These are phyloP conservation scores for Amanita brunnescens DNA, from an alignment of 768 basidiomycete species.

Conservation along the genomic window DNA sequence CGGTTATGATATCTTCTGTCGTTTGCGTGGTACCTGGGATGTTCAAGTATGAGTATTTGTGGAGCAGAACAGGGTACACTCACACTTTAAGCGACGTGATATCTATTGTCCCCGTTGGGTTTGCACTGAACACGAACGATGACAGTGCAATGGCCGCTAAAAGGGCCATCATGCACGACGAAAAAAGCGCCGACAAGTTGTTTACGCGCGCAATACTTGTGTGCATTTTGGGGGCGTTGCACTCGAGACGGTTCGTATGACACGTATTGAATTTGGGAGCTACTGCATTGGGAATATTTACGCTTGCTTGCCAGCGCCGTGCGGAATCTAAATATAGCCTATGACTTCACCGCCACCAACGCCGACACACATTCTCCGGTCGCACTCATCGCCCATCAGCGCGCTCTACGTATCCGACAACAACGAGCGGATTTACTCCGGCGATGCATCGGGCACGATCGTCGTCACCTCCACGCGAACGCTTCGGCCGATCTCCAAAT, in stretches of 20 bases:
- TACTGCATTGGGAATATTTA: not conserved
- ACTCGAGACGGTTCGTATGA: not conserved
- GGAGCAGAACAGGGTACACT: slow-evolving; percentile 17
- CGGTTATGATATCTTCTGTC: slow-evolving; percentile 46
- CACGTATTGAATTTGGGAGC: slow-evolving; percentile 4
- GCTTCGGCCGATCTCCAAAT: slow-evolving; percentile 62
- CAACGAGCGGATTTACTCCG: slow-evolving; percentile 81
- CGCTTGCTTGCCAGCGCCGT: no score
- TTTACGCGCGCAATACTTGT: slow-evolving; percentile 62
- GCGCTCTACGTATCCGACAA: slow-evolving; percentile 56
- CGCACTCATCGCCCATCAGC: slow-evolving; percentile 57
- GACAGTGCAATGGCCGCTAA: slow-evolving; percentile 66
- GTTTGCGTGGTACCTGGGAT: slow-evolving; percentile 35
- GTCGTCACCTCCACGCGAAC: slow-evolving; percentile 68
- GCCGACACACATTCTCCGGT: slow-evolving; percentile 69
- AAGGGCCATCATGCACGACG: slow-evolving; percentile 66
- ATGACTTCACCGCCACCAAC: slow-evolving; percentile 30
- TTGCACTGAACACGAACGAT: slow-evolving; percentile 53
- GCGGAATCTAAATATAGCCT: no score
- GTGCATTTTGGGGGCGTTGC: slow-evolving; percentile 42
- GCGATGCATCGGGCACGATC: slow-evolving; percentile 72
- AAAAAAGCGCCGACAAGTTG: slow-evolving; percentile 64
- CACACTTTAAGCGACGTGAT: slow-evolving; percentile 73
- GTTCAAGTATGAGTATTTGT: not conserved
- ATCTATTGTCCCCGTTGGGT: slow-evolving; percentile 47